A percentile compares a stretch with the other conserved stretches of the same genome.
phyloP scores from a whole-genome alignment of 257 asterid species.

The Solanum peruvianum region DNA sequence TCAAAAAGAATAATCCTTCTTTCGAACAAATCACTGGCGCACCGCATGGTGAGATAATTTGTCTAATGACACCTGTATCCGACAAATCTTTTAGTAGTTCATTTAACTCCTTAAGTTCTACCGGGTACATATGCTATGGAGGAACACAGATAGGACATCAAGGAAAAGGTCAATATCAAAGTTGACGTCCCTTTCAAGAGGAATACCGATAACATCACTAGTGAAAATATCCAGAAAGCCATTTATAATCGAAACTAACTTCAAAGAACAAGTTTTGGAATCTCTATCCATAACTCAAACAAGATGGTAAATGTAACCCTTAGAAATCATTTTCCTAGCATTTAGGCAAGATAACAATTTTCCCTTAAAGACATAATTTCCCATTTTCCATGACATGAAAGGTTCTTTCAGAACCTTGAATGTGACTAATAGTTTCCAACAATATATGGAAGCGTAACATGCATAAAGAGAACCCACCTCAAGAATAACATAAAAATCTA shows the following conservation, averaged over 20 bases:
- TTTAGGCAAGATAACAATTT: no score
- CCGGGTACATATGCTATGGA: background rate
- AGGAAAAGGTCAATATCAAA: background rate
- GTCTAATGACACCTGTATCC: background rate
- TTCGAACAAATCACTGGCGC: background rate
- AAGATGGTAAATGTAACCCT: background rate
- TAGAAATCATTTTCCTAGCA: background rate
- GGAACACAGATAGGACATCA: background rate
- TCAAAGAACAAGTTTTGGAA: background rate
- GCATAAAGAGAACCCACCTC: background rate
- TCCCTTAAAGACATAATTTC: background rate
- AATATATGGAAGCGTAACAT: no score
- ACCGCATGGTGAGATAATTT: background rate
- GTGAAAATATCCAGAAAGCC: no score
- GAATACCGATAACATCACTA: background rate
- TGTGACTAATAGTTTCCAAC: no score
- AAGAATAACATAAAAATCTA: background rate
- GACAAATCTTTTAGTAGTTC: background rate
- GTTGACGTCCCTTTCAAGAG: background rate
- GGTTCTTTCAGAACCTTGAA: no score
- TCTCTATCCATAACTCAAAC: background rate
- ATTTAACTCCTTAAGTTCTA: no score
- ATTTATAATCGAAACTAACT: background rate
- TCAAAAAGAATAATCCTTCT: background rate
- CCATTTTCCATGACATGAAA: background rate